Evolutionary conservation across 2,329 filamentous ascomycete species (phyloP).

Genomic region (Claviceps sp.): DNA sequence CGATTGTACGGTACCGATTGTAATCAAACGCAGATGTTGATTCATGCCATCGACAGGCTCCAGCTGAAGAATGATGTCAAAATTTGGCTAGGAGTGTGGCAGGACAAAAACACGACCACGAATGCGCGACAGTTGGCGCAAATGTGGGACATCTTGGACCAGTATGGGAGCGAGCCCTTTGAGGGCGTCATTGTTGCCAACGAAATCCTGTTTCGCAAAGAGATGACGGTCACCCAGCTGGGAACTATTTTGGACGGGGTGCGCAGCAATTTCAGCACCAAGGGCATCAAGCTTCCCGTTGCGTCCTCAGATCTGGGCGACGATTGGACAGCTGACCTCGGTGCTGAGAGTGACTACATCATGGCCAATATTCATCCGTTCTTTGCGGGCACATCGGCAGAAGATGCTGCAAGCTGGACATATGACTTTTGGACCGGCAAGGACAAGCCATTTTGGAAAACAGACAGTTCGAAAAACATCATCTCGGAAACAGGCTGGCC

Average conservation of each 20-base stretch:
- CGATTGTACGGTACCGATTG: slow-evolving; percentile 92
- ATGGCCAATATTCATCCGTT: slow-evolving; percentile 98
- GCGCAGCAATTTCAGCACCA: slow-evolving; percentile 54
- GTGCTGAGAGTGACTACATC: slow-evolving; percentile 62
- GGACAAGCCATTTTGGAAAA: slow-evolving; percentile 51
- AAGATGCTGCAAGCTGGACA: slow-evolving; percentile 65
- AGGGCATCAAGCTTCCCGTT: slow-evolving; percentile 58
- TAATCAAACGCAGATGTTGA: slow-evolving; percentile 90
- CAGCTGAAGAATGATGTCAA: slow-evolving; percentile 61
- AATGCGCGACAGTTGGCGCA: slow-evolving; percentile 69
- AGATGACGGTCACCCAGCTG: slow-evolving; percentile 54
- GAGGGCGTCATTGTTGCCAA: slow-evolving; percentile 73
- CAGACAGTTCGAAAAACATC: slow-evolving; percentile 52
- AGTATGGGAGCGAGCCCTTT: slow-evolving; percentile 56
- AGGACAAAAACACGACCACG: slow-evolving; percentile 71
- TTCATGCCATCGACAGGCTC: slow-evolving; percentile 67
- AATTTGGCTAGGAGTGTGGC: slow-evolving; percentile 91
- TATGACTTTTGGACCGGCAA: slow-evolving; percentile 65
- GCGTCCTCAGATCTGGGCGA: slow-evolving; percentile 83
- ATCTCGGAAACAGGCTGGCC: slow-evolving; percentile 94
- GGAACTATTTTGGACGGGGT: slow-evolving; percentile 53
- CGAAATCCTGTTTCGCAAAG: slow-evolving; percentile 62
- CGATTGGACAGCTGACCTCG: slow-evolving; percentile 65
- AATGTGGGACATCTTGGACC: slow-evolving; percentile 72
- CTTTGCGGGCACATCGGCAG: slow-evolving; percentile 65